These are phyloP conservation scores for Cutaneotrichosporon mucoides DNA, from an alignment of 1,284 basidiomycete genomes.

Conservation along the genomic window DNA sequence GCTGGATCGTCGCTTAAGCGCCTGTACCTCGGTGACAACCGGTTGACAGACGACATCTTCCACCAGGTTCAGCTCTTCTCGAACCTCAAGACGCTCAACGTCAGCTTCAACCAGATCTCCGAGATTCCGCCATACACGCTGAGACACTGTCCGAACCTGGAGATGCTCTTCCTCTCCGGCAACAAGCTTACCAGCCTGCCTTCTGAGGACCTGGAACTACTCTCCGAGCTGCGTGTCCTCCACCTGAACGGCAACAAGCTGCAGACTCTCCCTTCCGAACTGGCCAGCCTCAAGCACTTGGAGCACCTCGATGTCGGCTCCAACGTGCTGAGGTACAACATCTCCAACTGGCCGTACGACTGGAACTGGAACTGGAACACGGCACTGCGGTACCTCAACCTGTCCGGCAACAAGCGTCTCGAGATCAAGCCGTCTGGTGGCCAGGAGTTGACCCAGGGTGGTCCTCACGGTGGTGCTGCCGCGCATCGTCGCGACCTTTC, in stretches of 20 bases:
- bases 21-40: conserved; percentile 87
- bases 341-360: conserved; percentile 98
- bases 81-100: conserved; percentile 76
- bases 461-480: background rate
- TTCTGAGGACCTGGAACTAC: conserved; percentile 72
- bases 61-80: conserved; percentile 68
- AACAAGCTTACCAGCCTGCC: conserved; percentile 89
- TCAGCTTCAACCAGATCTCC: conserved; percentile 94
- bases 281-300: conserved; percentile 76
- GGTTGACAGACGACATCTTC: conserved; percentile 75
- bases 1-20: conserved; percentile 40
- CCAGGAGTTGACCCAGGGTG: conserved; percentile 44
- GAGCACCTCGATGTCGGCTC: conserved; percentile 88
- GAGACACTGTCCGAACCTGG: conserved; percentile 62
- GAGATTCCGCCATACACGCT: conserved; percentile 80
- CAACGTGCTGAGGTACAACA: conserved; percentile 95
- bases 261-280: conserved; percentile 84
- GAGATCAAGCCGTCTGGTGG: conserved; percentile 69
- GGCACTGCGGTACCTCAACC: conserved; percentile 81
- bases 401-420: conserved; percentile 83
- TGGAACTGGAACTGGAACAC: conserved; percentile 99
- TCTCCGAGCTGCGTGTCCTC: conserved; percentile 66
- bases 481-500: conserved; percentile 57
- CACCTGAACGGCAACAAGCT: conserved; percentile 94
- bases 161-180: conserved; percentile 88